Evolutionary conservation across 2,329 filamentous ascomycete genomes (phyloP).

Genomic region (Monosporascus ibericus): DNA sequence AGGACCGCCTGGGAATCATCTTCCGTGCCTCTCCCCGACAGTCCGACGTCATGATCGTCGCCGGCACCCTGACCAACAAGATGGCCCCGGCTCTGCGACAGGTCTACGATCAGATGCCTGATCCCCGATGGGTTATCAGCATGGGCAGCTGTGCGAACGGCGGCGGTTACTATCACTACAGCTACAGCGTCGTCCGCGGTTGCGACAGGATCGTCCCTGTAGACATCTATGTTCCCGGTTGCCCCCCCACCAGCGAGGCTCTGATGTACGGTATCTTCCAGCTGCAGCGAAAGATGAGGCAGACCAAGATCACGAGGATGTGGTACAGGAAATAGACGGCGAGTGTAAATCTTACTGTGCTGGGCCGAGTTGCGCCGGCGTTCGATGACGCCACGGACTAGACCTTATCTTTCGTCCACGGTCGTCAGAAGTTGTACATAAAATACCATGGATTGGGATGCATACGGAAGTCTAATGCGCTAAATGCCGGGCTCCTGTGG

Average conservation of each 20-base stretch:
- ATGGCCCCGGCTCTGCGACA: constrained; percentile 88
- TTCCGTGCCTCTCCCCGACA: constrained; percentile 84
- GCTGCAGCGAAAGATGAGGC: constrained; percentile 69
- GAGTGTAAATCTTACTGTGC: background rate
- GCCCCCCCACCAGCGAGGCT: constrained; percentile 57
- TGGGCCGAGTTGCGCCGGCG: no score
- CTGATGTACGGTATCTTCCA: constrained; percentile 68
- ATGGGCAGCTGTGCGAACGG: constrained; percentile 85
- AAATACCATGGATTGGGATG: background rate
- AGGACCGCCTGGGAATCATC: constrained; percentile 83
- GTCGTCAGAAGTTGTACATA: background rate
- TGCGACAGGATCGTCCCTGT: constrained; percentile 74
- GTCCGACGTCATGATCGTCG: constrained; percentile 90
- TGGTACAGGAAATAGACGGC: constrained; percentile 49
- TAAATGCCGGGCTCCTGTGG: background rate
- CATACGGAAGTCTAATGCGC: background rate
- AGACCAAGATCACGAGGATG: constrained; percentile 48
- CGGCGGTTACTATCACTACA: constrained; percentile 83
- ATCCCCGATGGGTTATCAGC: constrained; percentile 77
- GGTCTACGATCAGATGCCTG: constrained; percentile 94
- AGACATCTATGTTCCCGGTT: constrained; percentile 74
- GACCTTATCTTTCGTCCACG: background rate
- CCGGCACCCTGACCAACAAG: constrained; percentile 90
- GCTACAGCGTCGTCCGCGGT: constrained; percentile 69
- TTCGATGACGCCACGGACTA: no score